Base-by-base conservation (phyloP, 2,329 filamentous ascomycete species). In the Xylariaceae sp. region DNA sequence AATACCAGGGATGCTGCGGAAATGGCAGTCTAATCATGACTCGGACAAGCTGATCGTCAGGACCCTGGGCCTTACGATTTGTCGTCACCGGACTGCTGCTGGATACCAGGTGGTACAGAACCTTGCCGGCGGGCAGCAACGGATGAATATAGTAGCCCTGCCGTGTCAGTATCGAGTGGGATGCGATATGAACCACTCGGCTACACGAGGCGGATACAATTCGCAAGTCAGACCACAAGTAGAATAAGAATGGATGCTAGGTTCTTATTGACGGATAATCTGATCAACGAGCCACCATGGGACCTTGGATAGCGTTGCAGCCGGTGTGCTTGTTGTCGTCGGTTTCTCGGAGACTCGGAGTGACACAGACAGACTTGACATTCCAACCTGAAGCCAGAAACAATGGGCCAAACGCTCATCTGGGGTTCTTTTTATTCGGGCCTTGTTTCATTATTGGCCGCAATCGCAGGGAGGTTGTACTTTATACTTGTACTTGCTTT, bases 231-330 rank as follows among this genome's bases (percentile, higher is more conserved):
- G 53, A 55, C 49, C 37, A 52, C 19, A 19, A 19, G 19, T 57
- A 62, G 57, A 54, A 57, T 55, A 58, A 60, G 57, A 59, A 57
- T 58, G 59, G 54, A 60, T 63, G 58, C 51, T 53, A 60, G 58
- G 58, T 62, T 64, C 49, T 59, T 59, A 64, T 58, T 57, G 58
- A 64, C 62, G 65, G 66, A 58, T 67, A 68, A 67, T 67, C 54
- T 62, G 51, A 34, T 52, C 41, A 40, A 42, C 29, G 51, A 59
- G 56, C 51, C 37, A 19, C 44, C 50, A 37, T 37, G 39, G 43
- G 43, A 51, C 39, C 45, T 44, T 54, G 43, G 49, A 51, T 43
- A 50, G 58, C 47, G 48, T 50, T 48, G 50, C 51, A 52, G 53
- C 45, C 50, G 40, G 51, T 40, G 39, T 41, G 51, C 51, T 45